These are phyloP conservation scores for Fusarium sambucinum DNA, from an alignment of 2,329 filamentous ascomycete species.

Conservation along the genomic window DNA sequence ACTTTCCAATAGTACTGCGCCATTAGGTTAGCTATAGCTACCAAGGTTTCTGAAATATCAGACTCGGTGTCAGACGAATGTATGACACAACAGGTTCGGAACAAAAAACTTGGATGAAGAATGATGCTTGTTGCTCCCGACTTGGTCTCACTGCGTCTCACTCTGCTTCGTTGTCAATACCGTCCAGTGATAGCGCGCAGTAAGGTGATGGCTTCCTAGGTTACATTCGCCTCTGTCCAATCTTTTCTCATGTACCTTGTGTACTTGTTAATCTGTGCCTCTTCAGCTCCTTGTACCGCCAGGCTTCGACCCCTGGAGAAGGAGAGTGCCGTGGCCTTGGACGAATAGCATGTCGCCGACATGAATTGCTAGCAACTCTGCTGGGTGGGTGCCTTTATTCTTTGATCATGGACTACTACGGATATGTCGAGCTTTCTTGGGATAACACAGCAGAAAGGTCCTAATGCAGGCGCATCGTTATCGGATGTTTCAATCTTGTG, in stretches of 20 bases:
- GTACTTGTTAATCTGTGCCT: slow-evolving; percentile 27
- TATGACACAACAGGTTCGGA: slow-evolving; percentile 10
- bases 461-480: slow-evolving; percentile 19
- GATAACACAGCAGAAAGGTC: background rate
- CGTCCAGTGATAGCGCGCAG: slow-evolving; percentile 16
- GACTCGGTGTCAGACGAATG: slow-evolving; percentile 20
- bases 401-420: too few relatives aligned
- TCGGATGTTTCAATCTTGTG: slow-evolving; percentile 28
- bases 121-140: slow-evolving; percentile 30
- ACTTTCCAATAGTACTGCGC: background rate
- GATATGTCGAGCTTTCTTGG: slow-evolving; percentile 3
- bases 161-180: slow-evolving; percentile 33
- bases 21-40: background rate
- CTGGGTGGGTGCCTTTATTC: slow-evolving; percentile 14
- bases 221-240: slow-evolving; percentile 22
- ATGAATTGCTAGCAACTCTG: slow-evolving; percentile 25
- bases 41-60: slow-evolving; percentile 5
- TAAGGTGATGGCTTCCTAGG: slow-evolving; percentile 18
- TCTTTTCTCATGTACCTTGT: background rate
- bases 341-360: slow-evolving; percentile 23
- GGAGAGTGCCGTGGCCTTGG: slow-evolving; percentile 24
- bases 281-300: slow-evolving; percentile 39
- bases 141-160: slow-evolving; percentile 27
- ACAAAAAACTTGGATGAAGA: slow-evolving; percentile 12
- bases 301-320: slow-evolving; percentile 31